Evolutionary conservation across 1,284 basidiomycete species (phyloP), one percentile per base, ranked within the genome.

Genomic region (Trichosporon sp.): DNA sequence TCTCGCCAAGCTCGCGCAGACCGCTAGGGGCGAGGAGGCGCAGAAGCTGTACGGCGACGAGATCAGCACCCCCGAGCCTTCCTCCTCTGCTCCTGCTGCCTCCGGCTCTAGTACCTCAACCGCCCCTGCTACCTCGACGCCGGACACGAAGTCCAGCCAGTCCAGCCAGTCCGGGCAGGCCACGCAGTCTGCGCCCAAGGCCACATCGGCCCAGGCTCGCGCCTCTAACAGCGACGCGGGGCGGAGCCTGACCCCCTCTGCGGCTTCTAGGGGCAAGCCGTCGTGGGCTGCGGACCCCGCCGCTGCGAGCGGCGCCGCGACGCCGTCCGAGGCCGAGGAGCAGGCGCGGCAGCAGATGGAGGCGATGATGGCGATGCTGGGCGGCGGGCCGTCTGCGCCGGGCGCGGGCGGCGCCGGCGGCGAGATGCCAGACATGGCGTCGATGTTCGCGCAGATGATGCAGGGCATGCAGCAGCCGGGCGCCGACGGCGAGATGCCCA

Each of bases 1-100:
- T 29, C 71, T 83, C 2, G 75, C 76, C 11, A 80, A 80, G 65
- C 76, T 84, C 13, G 82, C 82, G 23, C 79, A 81, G 62, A 81
- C 82, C 4, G 82, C 82, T 3, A 71, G 82, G 64, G 82, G 82
- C 2, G 81, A 81, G 1, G 82, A 82, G 70, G 82, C 81, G 2
- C 74, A 78, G 4, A 76, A 74, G 70, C 74, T 83, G 23, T 83
- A 82, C 65, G 78, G 77, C 25, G 76, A 78, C 62, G 76, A 74
- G 23, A 23, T 29, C 56, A 13, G 25, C 32, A 3, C 51, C 38
- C 18, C 13, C 64, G 21, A 5, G 6, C 15, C 21, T 2, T 53
- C 64, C 2, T n/a, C n/a, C n/a, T n/a, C n/a, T n/a, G 42, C 44
- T 3, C 9, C 66, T 6, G 34, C 23, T 1, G 5, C 47, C 18